Evolutionary conservation across 371 early-diverging fungal species (phyloP).

Genomic region (Rhizomucor miehei): DNA sequence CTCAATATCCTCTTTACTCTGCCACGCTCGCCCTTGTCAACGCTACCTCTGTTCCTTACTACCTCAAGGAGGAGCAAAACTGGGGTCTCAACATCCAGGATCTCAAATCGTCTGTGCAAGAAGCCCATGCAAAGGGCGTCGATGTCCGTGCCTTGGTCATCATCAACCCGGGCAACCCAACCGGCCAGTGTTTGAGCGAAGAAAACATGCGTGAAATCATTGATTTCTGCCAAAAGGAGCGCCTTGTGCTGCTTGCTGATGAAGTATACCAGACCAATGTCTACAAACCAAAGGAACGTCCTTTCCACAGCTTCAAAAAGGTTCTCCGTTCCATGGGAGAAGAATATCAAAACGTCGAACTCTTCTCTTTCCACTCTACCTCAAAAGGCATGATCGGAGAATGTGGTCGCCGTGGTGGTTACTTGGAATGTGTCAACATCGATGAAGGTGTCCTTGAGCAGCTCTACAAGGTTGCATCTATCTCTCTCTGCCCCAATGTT

Average conservation of each 20-base stretch:
- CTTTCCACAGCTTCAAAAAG: conserved; percentile 94
- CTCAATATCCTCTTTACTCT: conserved; percentile 97
- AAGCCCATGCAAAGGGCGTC: conserved; percentile 60
- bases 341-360: conserved; percentile 60
- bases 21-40: conserved; percentile 79
- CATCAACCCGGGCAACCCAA: conserved; percentile 97
- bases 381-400: conserved; percentile 99
- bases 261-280: conserved; percentile 96
- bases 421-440: conserved; percentile 90
- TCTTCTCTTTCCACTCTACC: conserved; percentile 69
- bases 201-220: conserved; percentile 83
- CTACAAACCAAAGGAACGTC: conserved; percentile 72
- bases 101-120: conserved; percentile 53
- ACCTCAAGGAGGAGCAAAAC: conserved; percentile 75
- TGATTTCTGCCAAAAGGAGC: conserved; percentile 73
- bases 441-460: conserved; percentile 74
- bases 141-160: conserved; percentile 92
- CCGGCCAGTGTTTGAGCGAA: conserved; percentile 79
- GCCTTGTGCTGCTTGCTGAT: conserved; percentile 84
- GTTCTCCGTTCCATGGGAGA: conserved; percentile 69
- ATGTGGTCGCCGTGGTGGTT: conserved; percentile 97
- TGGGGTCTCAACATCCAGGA: conserved; percentile 76
- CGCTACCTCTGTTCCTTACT: conserved; percentile 87
- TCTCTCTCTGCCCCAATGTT: conserved; percentile 89
- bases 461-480: conserved; percentile 91